Evolutionary conservation across 2,329 filamentous ascomycete species (phyloP), one percentile per base, ranked within the genome.

Genomic region (Nemania diffusa): DNA sequence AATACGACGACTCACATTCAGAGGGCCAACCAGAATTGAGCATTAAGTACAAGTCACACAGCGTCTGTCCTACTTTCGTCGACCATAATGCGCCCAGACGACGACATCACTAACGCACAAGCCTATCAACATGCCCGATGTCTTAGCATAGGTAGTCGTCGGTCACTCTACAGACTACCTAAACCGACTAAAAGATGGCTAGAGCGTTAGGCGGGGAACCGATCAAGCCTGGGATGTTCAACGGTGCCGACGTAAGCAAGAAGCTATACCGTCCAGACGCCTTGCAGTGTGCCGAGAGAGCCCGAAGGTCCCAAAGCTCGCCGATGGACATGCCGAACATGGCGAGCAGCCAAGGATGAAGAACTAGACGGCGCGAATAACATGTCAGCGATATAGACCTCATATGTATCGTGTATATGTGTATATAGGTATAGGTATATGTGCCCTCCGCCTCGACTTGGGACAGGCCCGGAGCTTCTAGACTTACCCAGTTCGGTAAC

Each of bases 241-340:
- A 77, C 0, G 88, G 88, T 15, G 81, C 82, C 68, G 86, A 89
- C 0, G 85, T 87, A 26, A 91, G 82, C 78, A 91, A 84, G 73
- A 91, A 91, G 5, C 81, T 85, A 79, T 87, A 91, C 34, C 84
- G 80, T 15, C 80, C 78, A 60, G 82, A 81, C 74, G 82, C 80
- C 74, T 82, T 82, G 73, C 88, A 88, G 55, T 85, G 82, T 44
- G 79, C 79, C 0, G 85, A 81, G 50, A 90, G 77, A 48, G 78
- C 83, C 68, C 86, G 84, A 5, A 91, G 77, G 73, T 88, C 84
- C 79, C 84, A 84, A 59, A 88, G 78, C 77, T 88, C 86, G 1
- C 86, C 85, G 6, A 88, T 81, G 13, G 84, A 79, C 80, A 85
- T 82, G 2, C 85, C 85, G 73, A 86, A 87, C 69, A 84, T 78